Evolutionary conservation across 139 green algal species (phyloP).

Genomic region (Coelastrella sp.): DNA sequence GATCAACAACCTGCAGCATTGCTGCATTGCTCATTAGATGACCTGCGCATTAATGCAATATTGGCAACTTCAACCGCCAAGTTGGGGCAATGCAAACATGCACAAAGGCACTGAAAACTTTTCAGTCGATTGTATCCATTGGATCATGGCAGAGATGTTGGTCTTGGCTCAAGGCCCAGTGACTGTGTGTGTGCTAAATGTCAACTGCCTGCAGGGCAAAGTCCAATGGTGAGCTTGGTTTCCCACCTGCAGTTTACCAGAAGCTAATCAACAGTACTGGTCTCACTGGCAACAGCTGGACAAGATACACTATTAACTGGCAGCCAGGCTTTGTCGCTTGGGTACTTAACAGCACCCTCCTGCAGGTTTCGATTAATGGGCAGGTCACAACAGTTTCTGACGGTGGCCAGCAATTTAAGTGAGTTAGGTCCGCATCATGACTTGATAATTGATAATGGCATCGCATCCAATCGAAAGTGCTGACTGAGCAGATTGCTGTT

Average conservation of each 20-base stretch:
- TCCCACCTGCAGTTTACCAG: neutral
- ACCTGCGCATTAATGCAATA: no score
- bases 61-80: no score
- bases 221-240: neutral
- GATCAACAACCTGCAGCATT: no score
- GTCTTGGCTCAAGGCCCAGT: neutral
- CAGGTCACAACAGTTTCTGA: neutral
- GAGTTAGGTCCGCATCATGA: neutral
- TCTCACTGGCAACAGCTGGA: neutral
- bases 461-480: no score
- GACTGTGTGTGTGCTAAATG: neutral
- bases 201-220: conserved; percentile 3
- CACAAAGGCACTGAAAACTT: no score
- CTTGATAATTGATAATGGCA: no score
- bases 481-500: neutral
- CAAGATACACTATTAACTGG: conserved; percentile 24
- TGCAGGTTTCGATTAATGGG: neutral
- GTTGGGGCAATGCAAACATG: no score
- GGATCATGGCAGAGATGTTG: neutral
- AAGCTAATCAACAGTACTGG: neutral
- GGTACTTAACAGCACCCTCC: neutral
- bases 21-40: neutral
- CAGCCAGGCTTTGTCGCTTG: neutral
- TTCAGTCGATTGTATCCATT: no score
- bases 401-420: neutral